Base-by-base conservation (phyloP, 139 green algal species). In the Spirogloea muscicola region DNA sequence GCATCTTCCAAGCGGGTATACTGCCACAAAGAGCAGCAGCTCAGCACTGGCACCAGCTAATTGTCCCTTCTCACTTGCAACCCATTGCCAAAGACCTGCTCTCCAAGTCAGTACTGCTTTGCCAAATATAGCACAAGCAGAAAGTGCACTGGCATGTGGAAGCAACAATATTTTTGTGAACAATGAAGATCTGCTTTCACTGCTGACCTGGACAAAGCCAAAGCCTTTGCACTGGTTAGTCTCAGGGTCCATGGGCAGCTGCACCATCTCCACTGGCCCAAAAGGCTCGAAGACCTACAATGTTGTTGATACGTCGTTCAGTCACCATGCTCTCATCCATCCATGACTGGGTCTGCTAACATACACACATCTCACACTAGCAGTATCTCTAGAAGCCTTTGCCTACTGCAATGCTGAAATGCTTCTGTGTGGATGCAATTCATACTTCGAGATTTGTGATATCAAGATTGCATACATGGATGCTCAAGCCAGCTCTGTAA, bases 201-300 rank as follows among this genome's bases (percentile, higher is more conserved):
- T 73, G 3, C 62, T 77, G 9, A 80, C 72, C 78, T 88, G 80
- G 25, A 94, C 86, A 65, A 86, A 90, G 21, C 78, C 89, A 44
- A 75, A 88, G 10, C 89, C 87, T 58, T 87, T 81, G 18, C 86
- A 87, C 6, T 58, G 49, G 10, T 83, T 86, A 6, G 62, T 81
- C 3, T 80, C 71, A 1, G 58, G 44, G 61, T 96, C 90, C 0
- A 80, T 82, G 57, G 86, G 66, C 38, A 96, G 41, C 31, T 76
- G 63, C 27, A 96, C 58, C 18, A 69, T 80, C 48, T 94, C 86
- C n/a, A 96, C 58, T 3, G 72, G 13, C 10, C 93, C 92, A 87
- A 96, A 97, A 0, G 91, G 88, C 51, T 88, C 87, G 66, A 95
- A 95, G n/a, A 95, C 84, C 68, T 83, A 72, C 10, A 65, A 67